Evolutionary conservation across 495 filamentous ascomycete species (phyloP).

Genomic region (Haplographium delicatum): DNA sequence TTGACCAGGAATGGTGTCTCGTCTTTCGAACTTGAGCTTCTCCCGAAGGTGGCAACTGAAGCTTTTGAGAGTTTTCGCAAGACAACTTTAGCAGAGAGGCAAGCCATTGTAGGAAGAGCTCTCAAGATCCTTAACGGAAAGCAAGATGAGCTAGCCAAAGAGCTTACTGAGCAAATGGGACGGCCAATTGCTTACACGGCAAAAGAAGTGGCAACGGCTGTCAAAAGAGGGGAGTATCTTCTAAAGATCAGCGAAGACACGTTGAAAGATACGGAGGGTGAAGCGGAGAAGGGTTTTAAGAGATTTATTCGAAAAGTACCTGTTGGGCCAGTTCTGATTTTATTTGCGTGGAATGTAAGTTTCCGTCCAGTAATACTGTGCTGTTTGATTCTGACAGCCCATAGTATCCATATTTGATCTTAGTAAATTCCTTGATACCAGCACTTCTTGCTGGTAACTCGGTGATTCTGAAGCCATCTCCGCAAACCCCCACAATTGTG

Average conservation of each 20-base stretch:
- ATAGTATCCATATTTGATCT: conserved; percentile 88
- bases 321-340: conserved; percentile 74
- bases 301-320: conserved; percentile 82
- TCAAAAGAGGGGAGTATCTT: conserved; percentile 74
- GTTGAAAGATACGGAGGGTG: conserved; percentile 69
- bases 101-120: conserved; percentile 72
- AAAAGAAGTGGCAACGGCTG: conserved; percentile 76
- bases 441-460: conserved; percentile 82
- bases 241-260: conserved; percentile 71
- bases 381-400: conserved; percentile 5
- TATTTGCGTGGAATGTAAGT: conserved; percentile 94
- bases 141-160: conserved; percentile 74
- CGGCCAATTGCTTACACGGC: conserved; percentile 79
- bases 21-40: conserved; percentile 54
- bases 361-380: conserved; percentile 1
- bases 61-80: conserved; percentile 68
- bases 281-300: conserved; percentile 79
- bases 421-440: conserved; percentile 85
- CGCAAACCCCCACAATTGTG: conserved; percentile 85
- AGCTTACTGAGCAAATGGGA: conserved; percentile 92
- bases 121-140: conserved; percentile 59
- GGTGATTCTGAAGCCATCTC: conserved; percentile 88
- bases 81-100: conserved; percentile 58
- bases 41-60: conserved; percentile 60
- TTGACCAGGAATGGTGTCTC: conserved; percentile 68